Conservation (phyloP, 2,329 filamentous ascomycete genomes). For the Myriangium duriaei region DNA sequence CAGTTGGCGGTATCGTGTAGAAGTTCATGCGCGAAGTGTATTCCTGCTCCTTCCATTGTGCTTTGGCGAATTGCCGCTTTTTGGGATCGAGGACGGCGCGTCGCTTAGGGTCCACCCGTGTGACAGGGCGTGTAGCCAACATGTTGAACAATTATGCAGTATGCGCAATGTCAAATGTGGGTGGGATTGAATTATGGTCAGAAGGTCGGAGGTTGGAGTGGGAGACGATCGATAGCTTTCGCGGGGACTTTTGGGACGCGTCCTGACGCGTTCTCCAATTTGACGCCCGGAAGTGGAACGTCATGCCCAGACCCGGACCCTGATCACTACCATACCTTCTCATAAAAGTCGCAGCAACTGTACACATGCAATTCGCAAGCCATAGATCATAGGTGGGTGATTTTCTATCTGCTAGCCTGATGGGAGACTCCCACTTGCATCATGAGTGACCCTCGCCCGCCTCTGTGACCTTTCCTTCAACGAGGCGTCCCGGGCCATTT, state of each 20-base stretch:
- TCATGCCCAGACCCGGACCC: no score
- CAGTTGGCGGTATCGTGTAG: constrained; percentile 75
- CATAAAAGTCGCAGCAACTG: not conserved
- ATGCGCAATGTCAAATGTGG: no score
- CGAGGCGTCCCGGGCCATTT: constrained; percentile 10
- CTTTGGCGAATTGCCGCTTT: constrained; percentile 73
- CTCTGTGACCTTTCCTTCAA: constrained; percentile 10
- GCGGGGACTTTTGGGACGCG: not conserved
- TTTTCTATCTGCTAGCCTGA: no score
- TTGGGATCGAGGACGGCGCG: constrained; percentile 65
- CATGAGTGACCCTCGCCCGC: constrained; percentile 1
- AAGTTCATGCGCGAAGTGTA: constrained; percentile 88
- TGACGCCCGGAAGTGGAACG: no score
- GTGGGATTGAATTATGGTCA: not conserved
- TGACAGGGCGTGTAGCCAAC: constrained; percentile 12
- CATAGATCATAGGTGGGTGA: not conserved
- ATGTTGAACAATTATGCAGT: constrained; percentile 6
- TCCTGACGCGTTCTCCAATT: not conserved
- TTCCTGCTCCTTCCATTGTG: constrained; percentile 61
- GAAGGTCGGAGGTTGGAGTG: constrained; percentile 5
- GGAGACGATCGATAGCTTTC: not conserved
- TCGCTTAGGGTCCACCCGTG: constrained; percentile 52
- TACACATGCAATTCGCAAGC: not conserved
- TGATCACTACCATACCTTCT: no score
- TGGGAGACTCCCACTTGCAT: no score